phyloP scores from a whole-genome alignment of 2,329 filamentous ascomycete genomes.

The Neocatenulostroma microsporum region DNA sequence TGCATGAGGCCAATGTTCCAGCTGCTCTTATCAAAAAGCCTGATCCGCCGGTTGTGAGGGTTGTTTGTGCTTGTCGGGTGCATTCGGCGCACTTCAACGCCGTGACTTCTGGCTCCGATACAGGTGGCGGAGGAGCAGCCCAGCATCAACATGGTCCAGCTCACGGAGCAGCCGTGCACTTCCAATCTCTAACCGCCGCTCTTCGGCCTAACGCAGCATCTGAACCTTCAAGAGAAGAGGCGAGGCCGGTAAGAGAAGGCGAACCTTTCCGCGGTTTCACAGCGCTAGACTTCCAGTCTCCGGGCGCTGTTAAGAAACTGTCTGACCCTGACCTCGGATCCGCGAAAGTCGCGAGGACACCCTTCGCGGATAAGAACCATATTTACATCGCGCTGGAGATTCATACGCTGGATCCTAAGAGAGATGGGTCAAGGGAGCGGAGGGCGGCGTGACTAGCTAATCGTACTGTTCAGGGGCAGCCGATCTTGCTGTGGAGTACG shows the following conservation, averaged over 20 bases:
- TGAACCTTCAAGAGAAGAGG: constrained; percentile 9
- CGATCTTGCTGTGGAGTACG: too few species aligned
- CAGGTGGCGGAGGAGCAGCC: not conserved
- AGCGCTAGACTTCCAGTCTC: not conserved
- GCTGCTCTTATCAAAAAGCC: not conserved
- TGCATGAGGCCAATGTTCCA: constrained; percentile 10
- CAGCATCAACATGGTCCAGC: not conserved
- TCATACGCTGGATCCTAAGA: constrained; percentile 9
- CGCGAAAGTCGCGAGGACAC: constrained; percentile 19
- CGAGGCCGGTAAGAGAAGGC: constrained; percentile 16
- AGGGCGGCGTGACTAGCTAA: too few species aligned
- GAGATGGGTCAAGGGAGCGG: not conserved
- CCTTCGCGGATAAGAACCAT: constrained; percentile 14
- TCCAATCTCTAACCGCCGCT: not conserved
- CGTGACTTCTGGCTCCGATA: constrained; percentile 19
- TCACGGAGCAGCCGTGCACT: not conserved
- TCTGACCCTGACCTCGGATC: constrained; percentile 20
- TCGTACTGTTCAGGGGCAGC: too few species aligned
- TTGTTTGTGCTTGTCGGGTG: constrained; percentile 25
- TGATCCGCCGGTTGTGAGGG: constrained; percentile 18
- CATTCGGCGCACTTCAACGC: constrained; percentile 21
- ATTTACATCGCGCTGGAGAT: constrained; percentile 17
- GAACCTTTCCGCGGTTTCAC: constrained; percentile 24
- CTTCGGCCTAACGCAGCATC: constrained; percentile 7
- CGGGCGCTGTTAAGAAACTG: constrained; percentile 12